phyloP scores from a whole-genome alignment of 208 protist species.

The Hexamita inflata region DNA sequence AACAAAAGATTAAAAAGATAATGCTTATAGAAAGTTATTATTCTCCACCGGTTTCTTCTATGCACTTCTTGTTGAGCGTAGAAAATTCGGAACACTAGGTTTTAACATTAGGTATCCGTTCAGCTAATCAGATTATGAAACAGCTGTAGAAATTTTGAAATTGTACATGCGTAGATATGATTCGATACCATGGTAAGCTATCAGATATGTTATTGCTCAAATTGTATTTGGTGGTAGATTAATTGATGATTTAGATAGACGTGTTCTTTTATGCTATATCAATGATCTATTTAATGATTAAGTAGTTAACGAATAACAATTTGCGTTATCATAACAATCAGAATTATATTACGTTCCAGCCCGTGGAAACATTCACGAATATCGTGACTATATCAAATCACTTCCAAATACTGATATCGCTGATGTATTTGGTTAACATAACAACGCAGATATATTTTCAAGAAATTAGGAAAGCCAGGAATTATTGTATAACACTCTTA shows the following conservation, averaged over 20 bases:
- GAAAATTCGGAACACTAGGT: constrained; percentile 89
- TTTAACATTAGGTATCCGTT: constrained; percentile 96
- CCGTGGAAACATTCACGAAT: constrained; percentile 63
- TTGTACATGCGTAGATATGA: constrained; percentile 77
- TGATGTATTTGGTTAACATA: constrained; percentile 89
- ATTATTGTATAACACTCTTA: constrained; percentile 76
- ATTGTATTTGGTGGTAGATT: constrained; percentile 90
- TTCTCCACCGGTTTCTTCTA: constrained; percentile 91
- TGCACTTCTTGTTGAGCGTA: constrained; percentile 79
- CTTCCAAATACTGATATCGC: constrained; percentile 76
- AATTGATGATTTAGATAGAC: constrained; percentile 86
- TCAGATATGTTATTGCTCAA: constrained; percentile 88
- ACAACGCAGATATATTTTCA: constrained; percentile 86
- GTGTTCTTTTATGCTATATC: constrained; percentile 85
- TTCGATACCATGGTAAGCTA: constrained; percentile 77
- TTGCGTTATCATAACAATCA: constrained; percentile 54
- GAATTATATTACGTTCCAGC: constrained; percentile 59
- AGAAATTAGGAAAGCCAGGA: constrained; percentile 70
- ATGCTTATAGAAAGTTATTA: constrained; percentile 74
- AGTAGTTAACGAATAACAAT: constrained; percentile 60
- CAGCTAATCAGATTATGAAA: constrained; percentile 77
- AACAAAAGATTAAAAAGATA: constrained; percentile 15
- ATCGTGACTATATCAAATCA: constrained; percentile 69
- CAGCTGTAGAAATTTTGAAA: constrained; percentile 70
- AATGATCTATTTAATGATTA: constrained; percentile 70